Evolutionary conservation across 2,329 filamentous ascomycete species (phyloP).

Genomic region (Alternaria hordeiaustralica): DNA sequence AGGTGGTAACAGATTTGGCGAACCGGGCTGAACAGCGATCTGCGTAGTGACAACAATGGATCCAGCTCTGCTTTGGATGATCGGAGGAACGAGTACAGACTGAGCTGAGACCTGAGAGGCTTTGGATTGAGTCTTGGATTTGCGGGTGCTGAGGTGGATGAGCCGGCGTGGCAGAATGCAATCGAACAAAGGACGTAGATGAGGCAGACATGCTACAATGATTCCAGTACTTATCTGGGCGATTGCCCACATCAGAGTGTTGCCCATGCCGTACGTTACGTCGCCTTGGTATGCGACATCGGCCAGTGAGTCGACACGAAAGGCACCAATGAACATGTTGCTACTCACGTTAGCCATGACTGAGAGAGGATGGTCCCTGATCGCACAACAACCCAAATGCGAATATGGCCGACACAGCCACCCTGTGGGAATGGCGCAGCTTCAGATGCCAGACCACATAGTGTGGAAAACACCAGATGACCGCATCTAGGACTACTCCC

Average conservation of each 20-base stretch:
- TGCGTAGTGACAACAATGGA: constrained; percentile 29
- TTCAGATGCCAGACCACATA: constrained; percentile 34
- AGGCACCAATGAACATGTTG: constrained; percentile 23
- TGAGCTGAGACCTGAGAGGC: not conserved
- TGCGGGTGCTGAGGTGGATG: constrained; percentile 10
- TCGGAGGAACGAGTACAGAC: not conserved
- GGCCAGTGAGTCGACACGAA: constrained; percentile 17
- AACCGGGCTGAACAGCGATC: constrained; percentile 20
- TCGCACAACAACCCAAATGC: constrained; percentile 31
- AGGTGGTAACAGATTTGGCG: not conserved
- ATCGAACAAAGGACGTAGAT: constrained; percentile 34
- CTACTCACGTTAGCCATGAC: constrained; percentile 16
- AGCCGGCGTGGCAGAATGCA: constrained; percentile 18
- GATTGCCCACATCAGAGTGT: constrained; percentile 26
- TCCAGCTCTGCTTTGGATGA: not conserved
- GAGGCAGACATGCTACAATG: constrained; percentile 31
- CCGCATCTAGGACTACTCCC: constrained; percentile 24
- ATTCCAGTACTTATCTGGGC: constrained; percentile 34
- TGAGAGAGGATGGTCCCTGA: not conserved
- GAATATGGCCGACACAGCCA: constrained; percentile 33
- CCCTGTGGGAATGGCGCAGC: constrained; percentile 29
- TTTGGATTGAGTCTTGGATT: not conserved
- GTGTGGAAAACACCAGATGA: constrained; percentile 34
- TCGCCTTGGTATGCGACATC: constrained; percentile 13
- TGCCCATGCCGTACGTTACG: constrained; percentile 22